A percentile compares a stretch with the other conserved stretches of the same genome.
These are phyloP conservation scores for Phaeoacremonium minimum DNA, from an alignment of 2,329 filamentous ascomycete species.

Conservation along the genomic window DNA sequence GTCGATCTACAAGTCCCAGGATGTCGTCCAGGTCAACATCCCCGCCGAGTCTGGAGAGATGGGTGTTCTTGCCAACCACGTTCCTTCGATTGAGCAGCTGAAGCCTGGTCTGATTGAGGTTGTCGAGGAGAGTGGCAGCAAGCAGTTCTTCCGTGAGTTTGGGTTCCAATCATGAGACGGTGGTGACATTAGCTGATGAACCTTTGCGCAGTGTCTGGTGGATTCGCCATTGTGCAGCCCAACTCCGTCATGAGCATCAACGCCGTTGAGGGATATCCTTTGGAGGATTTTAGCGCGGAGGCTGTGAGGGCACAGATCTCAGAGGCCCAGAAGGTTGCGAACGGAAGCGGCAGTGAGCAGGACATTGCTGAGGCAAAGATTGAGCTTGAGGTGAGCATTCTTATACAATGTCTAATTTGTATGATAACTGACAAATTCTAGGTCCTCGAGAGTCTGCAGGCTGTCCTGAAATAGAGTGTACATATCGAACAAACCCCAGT, in stretches of 20 bases:
- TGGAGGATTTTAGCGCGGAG: slow-evolving; percentile 95
- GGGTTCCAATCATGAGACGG: no score
- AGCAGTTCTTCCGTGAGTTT: slow-evolving; percentile 96
- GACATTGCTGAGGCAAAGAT: slow-evolving; percentile 99
- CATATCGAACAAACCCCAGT: slow-evolving; percentile 20
- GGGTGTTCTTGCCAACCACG: slow-evolving; percentile 99
- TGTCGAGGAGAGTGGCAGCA: slow-evolving; percentile 86
- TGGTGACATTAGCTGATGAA: not conserved
- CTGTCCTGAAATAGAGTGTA: slow-evolving; percentile 68
- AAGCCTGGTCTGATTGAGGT: slow-evolving; percentile 95
- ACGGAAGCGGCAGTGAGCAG: slow-evolving; percentile 87
- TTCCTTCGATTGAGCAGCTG: slow-evolving; percentile 97
- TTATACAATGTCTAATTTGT: not conserved
- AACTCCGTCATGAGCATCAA: slow-evolving; percentile 96
- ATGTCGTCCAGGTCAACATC: slow-evolving; percentile 94
- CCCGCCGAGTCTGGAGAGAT: slow-evolving; percentile 97
- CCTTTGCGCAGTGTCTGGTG: slow-evolving; percentile 71
- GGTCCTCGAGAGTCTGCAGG: slow-evolving; percentile 81
- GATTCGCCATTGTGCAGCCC: slow-evolving; percentile 95
- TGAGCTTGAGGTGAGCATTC: slow-evolving; percentile 78
- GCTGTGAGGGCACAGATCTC: slow-evolving; percentile 84
- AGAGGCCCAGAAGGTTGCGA: slow-evolving; percentile 93
- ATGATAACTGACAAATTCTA: slow-evolving; percentile 35
- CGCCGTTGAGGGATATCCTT: slow-evolving; percentile 87
- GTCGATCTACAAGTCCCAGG: slow-evolving; percentile 66